Evolutionary conservation across 345 rosid genomes (phyloP), one percentile per base, ranked within the genome.

Genomic region (Melaleuca quinquenervia): DNA sequence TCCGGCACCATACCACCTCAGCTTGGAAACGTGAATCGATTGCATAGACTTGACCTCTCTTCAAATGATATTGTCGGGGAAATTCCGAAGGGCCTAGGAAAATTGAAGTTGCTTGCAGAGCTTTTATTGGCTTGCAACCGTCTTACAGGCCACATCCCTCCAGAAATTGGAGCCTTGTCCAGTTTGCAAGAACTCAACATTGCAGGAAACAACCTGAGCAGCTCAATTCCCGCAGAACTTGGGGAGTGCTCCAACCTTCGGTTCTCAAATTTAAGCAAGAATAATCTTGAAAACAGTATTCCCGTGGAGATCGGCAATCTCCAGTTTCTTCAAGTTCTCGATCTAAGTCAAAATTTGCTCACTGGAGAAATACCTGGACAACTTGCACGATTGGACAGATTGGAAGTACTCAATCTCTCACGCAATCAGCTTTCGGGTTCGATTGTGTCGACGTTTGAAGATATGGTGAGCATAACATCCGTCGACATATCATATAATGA

Each of bases 181-280:
- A 0, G 41, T 11, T 86, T 91, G 0, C 48, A 21, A 50, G 9
- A 6, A 16, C 85, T 91, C 27, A 85, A 86, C 60, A 27, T 91
- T 27, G 85, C 88, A 0, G 12, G 82, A 44, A 93, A 93, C 84
- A 86, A 27, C 21, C 26, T 91, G 5, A 83, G 8, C 14, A 7
- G 52, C 2, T 21, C 84, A 2, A 87, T 90, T 29, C 89, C 90
- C 0, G 21, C 3, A 15, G 13, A 52, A 6, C 36, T 90, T 2
- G 88, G 88, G 15, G 64, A 84, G 6, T 88, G 80, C 11, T 8
- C 0, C 11, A 85, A 52, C 1, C 52, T 90, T 24, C 3, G 3
- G 29, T n/a, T 29, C 82, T 82, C 90, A 85, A 87, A 90, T 86
- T 48, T 92, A 87, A 88, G 92, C 50, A 74, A 6, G 15, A 87